Conservation (phyloP, 768 basidiomycete genomes). For the Psilocybe sp. region DNA sequence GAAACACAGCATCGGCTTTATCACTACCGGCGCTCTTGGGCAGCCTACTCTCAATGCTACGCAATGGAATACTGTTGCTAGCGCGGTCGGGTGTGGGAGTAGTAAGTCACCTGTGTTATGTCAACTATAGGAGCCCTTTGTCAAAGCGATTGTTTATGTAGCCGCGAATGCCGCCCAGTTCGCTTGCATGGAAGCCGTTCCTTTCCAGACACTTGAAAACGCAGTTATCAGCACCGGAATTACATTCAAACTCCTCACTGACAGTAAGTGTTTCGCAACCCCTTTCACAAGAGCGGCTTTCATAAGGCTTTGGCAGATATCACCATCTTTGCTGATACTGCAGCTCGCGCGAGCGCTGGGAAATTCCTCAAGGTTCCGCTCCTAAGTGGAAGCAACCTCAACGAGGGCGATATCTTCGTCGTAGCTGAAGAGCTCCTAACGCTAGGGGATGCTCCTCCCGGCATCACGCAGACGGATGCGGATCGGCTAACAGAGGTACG, state of each 20-base stretch:
- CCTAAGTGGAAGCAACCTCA: conserved; percentile 26
- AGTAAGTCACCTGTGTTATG: conserved; percentile 14
- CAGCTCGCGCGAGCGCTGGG: conserved; percentile 20
- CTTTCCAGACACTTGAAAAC: conserved; percentile 27
- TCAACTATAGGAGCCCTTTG: not conserved
- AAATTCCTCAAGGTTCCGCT: conserved; percentile 28
- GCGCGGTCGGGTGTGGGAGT: conserved; percentile 29
- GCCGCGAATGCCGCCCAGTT: conserved; percentile 26
- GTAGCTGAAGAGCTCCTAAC: conserved; percentile 24
- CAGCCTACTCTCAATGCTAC: conserved; percentile 16
- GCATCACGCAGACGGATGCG: conserved; percentile 25
- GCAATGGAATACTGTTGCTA: conserved; percentile 29
- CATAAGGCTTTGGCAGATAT: conserved; percentile 18
- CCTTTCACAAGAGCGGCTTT: not conserved
- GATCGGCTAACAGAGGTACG: conserved; percentile 29
- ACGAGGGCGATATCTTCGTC: conserved; percentile 35
- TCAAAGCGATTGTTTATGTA: not conserved
- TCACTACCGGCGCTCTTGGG: conserved; percentile 2
- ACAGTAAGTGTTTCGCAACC: conserved; percentile 22
- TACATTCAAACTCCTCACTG: conserved; percentile 26
- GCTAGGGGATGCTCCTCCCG: conserved; percentile 24
- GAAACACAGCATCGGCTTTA: not conserved
- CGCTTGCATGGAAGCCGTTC: conserved; percentile 33
- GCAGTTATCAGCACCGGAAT: conserved; percentile 27
- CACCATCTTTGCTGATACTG: conserved; percentile 30